phyloP scores from a whole-genome alignment of 176 grass and related monocot species.

The Eleusine coracana region DNA sequence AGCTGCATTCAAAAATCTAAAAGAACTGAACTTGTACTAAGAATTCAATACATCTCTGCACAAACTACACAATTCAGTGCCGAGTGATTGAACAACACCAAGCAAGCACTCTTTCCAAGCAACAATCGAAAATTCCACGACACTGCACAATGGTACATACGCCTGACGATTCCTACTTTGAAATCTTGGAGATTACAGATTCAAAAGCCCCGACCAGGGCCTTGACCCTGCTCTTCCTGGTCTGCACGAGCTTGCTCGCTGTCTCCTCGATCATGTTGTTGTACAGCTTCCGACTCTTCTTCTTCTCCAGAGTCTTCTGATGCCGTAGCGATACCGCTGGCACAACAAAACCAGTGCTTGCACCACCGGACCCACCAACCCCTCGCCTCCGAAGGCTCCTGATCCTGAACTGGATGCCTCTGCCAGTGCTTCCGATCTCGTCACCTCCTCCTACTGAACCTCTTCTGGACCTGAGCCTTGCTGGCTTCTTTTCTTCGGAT shows the following conservation, averaged over 20 bases:
- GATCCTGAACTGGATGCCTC: constrained; percentile 52
- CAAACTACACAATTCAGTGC: background rate
- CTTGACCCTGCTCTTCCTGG: constrained; percentile 79
- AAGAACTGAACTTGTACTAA: background rate
- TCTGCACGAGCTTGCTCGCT: constrained; percentile 59
- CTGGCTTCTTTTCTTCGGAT: background rate
- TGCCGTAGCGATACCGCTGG: constrained; percentile 53
- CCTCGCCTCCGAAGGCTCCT: constrained; percentile 59
- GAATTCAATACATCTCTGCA: background rate
- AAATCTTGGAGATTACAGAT: constrained; percentile 65
- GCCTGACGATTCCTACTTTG: constrained; percentile 35
- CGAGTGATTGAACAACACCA: background rate
- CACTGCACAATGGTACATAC: background rate
- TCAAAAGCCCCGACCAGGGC: constrained; percentile 79
- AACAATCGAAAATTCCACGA: background rate
- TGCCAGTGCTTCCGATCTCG: background rate
- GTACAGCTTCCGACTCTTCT: constrained; percentile 60
- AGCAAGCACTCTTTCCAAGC: background rate
- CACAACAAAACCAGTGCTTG: constrained; percentile 21
- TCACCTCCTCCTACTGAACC: constrained; percentile 28
- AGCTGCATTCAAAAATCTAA: too few relatives aligned
- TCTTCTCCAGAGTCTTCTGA: constrained; percentile 68
- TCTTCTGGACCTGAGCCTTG: constrained; percentile 48
- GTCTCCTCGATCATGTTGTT: constrained; percentile 72
- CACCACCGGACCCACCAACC: background rate